These are phyloP conservation scores for Hypoxylon sp. DNA, from an alignment of 2,329 filamentous ascomycete genomes.

Conservation along the genomic window DNA sequence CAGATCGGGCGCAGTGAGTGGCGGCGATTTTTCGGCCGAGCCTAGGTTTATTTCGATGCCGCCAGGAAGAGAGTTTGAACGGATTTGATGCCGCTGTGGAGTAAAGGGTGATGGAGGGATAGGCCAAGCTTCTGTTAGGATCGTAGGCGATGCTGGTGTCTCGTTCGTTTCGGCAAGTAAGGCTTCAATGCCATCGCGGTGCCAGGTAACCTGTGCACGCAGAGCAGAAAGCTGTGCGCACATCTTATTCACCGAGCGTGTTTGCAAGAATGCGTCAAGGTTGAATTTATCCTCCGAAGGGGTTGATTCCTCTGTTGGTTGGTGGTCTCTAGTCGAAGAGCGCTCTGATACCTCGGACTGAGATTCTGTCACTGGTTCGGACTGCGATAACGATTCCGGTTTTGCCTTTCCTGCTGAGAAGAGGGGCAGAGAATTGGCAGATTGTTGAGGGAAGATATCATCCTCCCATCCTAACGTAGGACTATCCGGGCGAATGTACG, in stretches of 20 bases:
- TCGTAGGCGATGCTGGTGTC: conserved; percentile 34
- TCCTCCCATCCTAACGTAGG: conserved; percentile 70
- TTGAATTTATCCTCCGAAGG: conserved; percentile 48
- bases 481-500: conserved; percentile 69
- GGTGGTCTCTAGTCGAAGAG: not conserved
- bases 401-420: conserved; percentile 21
- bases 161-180: conserved; percentile 52
- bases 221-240: conserved; percentile 63
- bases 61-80: conserved; percentile 29
- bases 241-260: conserved; percentile 63
- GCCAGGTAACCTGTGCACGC: conserved; percentile 62
- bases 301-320: conserved; percentile 20
- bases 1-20: conserved; percentile 15
- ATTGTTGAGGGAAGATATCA: conserved; percentile 37
- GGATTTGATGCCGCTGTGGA: conserved; percentile 17
- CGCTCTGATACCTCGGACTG: conserved; percentile 27
- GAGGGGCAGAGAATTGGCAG: conserved; percentile 27
- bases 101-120: conserved; percentile 16
- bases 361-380: conserved; percentile 6
- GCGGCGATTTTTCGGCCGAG: conserved; percentile 7
- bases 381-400: conserved; percentile 4
- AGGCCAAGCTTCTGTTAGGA: conserved; percentile 24
- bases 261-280: conserved; percentile 56
- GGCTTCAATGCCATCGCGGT: conserved; percentile 62
- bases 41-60: conserved; percentile 7